Evolutionary conservation across 176 grass and related monocot species (phyloP).

Genomic region (Juncus inflexus): DNA sequence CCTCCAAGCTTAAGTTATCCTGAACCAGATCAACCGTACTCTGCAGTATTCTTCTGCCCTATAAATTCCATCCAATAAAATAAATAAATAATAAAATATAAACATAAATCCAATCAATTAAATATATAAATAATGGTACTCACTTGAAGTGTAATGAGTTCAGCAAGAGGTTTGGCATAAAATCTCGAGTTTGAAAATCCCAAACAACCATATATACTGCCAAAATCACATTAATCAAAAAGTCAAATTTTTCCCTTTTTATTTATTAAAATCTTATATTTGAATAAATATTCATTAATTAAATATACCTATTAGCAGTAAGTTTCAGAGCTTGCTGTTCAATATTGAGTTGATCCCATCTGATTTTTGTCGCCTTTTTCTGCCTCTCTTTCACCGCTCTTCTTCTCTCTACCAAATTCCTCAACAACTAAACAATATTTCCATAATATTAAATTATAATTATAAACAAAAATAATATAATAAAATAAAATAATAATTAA

Average conservation of each 20-base stretch:
- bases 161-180: conserved; percentile 93
- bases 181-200: conserved; percentile 95
- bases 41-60: conserved; percentile 97
- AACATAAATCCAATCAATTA: conserved; percentile 20
- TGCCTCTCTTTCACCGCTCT: conserved; percentile 87
- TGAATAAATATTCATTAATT: not conserved
- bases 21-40: conserved; percentile 96
- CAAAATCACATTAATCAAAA: conserved; percentile 29
- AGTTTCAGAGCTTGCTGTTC: conserved; percentile 97
- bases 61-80: conserved; percentile 30
- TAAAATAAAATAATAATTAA: conserved; percentile 10
- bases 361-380: conserved; percentile 82
- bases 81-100: conserved; percentile 18
- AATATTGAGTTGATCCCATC: conserved; percentile 92
- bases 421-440: conserved; percentile 49
- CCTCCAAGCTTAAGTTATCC: conserved; percentile 95
- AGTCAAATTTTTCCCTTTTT: no score
- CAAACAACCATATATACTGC: conserved; percentile 98
- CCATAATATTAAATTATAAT: conserved; percentile 4
- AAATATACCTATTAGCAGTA: conserved; percentile 85
- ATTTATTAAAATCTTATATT: no score
- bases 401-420: conserved; percentile 89
- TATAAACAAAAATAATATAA: not conserved
- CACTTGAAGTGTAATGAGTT: conserved; percentile 92
- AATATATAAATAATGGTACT: conserved; percentile 33